phyloP scores from a whole-genome alignment of 768 basidiomycete species.

The Porphyrellus cyaneotinctus region DNA sequence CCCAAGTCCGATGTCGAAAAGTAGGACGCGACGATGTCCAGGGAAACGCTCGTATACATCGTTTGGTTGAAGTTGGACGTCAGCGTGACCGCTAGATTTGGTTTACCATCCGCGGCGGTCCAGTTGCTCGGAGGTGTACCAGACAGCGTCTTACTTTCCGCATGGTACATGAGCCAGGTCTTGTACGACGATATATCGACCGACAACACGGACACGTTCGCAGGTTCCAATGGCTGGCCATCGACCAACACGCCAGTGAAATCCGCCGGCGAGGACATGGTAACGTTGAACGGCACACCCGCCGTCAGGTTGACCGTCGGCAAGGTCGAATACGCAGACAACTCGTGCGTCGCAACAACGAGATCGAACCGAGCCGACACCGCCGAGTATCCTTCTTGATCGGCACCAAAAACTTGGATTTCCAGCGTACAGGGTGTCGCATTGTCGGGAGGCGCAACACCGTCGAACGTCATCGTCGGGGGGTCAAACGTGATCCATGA shows the following conservation, averaged over 20 bases:
- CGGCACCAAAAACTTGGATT: constrained; percentile 64
- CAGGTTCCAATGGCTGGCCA: constrained; percentile 49
- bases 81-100: constrained; percentile 56
- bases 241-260: constrained; percentile 64
- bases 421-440: constrained; percentile 41
- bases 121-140: constrained; percentile 57
- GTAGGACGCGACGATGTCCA: constrained; percentile 69
- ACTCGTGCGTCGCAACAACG: constrained; percentile 63
- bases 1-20: constrained; percentile 60
- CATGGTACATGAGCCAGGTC: constrained; percentile 62
- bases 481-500: constrained; percentile 72
- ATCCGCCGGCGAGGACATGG: constrained; percentile 51
- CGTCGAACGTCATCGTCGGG: constrained; percentile 67
- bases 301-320: constrained; percentile 71
- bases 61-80: constrained; percentile 65
- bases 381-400: constrained; percentile 69
- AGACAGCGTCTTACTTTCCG: constrained; percentile 49
- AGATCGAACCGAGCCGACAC: constrained; percentile 57
- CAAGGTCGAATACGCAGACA: constrained; percentile 48
- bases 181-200: constrained; percentile 57
- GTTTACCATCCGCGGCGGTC: constrained; percentile 31
- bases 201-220: constrained; percentile 51
- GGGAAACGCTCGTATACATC: constrained; percentile 54
- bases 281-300: constrained; percentile 48
- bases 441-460: constrained; percentile 58